phyloP scores from a whole-genome alignment of 208 protist species.

The Novymonas esmeraldas region DNA sequence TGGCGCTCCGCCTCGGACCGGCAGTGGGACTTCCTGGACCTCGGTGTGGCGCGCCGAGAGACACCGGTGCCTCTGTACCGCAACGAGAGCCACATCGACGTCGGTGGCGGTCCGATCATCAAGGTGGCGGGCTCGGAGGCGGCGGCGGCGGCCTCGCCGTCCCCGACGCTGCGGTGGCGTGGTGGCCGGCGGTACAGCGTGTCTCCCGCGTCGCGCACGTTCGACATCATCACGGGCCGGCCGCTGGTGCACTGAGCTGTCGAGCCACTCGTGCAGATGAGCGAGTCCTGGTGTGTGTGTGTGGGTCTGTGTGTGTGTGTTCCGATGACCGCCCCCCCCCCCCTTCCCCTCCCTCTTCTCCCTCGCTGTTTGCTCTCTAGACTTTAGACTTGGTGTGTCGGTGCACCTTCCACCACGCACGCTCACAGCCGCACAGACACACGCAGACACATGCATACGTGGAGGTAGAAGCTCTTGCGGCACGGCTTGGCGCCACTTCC shows the following conservation, averaged over 20 bases:
- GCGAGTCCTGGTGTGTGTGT: neutral
- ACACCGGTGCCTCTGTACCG: slow-evolving; percentile 23
- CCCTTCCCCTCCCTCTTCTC: too few species aligned
- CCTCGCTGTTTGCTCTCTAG: too few species aligned
- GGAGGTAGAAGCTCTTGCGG: too few species aligned
- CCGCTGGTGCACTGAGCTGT: slow-evolving; percentile 21
- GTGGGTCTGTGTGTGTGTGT: neutral
- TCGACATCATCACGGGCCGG: slow-evolving; percentile 74
- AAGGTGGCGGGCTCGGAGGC: neutral
- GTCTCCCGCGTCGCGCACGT: slow-evolving; percentile 40
- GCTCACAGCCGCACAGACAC: too few species aligned
- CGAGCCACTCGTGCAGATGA: neutral
- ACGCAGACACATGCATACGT: too few species aligned
- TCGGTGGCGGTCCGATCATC: slow-evolving; percentile 23
- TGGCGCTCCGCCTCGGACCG: slow-evolving; percentile 53
- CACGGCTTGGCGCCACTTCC: too few species aligned
- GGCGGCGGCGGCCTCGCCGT: neutral
- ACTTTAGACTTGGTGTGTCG: too few species aligned
- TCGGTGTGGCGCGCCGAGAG: slow-evolving; percentile 36
- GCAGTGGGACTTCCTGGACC: slow-evolving; percentile 47
- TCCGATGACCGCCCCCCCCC: too few species aligned
- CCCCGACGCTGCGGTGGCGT: slow-evolving; percentile 26
- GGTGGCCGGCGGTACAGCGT: slow-evolving; percentile 35
- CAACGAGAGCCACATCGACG: slow-evolving; percentile 53
- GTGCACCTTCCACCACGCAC: too few species aligned